These are phyloP conservation scores for Nicotiana sylvestris DNA, from an alignment of 257 asterid species.

Conservation along the genomic window DNA sequence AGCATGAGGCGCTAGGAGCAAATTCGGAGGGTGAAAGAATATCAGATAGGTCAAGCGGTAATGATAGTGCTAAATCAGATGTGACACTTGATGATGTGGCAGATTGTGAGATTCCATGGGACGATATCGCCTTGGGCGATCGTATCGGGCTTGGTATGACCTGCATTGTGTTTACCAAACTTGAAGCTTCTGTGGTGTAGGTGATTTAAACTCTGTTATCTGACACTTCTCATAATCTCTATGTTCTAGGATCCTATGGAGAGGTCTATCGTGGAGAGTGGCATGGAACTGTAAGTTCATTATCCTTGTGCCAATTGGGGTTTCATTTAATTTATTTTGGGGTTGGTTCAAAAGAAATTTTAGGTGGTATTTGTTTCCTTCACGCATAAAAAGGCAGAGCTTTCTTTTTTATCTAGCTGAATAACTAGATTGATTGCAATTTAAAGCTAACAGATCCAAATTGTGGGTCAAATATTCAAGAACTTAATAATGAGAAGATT, in stretches of 20 bases:
- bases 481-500: constrained; percentile 5
- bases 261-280: constrained; percentile 97
- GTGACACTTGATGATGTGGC: constrained; percentile 84
- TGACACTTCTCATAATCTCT: constrained; percentile 18
- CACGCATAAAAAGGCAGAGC: not conserved
- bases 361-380: not conserved
- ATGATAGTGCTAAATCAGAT: constrained; percentile 74
- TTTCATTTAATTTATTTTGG: constrained; percentile 14
- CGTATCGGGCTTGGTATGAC: constrained; percentile 97
- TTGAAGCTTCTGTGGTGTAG: constrained; percentile 16
- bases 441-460: not conserved
- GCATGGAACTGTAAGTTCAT: constrained; percentile 96
- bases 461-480: not conserved
- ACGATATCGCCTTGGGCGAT: constrained; percentile 93
- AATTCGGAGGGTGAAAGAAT: constrained; percentile 74
- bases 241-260: constrained; percentile 82
- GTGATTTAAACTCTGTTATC: constrained; percentile 13
- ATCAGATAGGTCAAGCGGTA: constrained; percentile 76
- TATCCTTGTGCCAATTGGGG: constrained; percentile 4
- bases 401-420: not conserved
- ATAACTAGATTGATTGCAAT: not conserved
- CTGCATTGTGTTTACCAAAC: constrained; percentile 21
- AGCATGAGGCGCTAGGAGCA: constrained; percentile 40
- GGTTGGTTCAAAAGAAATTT: not conserved
- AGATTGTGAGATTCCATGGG: constrained; percentile 94